Evolutionary conservation across 768 basidiomycete species (phyloP).

Genomic region (Pulveroboletus sp.): DNA sequence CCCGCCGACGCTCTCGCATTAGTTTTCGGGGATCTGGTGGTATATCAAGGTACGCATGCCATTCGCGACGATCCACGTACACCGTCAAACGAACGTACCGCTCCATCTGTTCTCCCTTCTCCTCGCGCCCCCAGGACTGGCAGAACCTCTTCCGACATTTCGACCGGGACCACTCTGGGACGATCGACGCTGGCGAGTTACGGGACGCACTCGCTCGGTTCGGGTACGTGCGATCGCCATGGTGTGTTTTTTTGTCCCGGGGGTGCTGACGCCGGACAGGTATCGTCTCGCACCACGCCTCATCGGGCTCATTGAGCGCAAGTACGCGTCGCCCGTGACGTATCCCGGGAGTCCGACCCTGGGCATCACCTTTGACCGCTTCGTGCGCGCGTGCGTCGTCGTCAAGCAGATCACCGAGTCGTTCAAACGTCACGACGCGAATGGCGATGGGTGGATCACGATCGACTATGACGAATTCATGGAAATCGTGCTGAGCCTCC

Average conservation of each 20-base stretch:
- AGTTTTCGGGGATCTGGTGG: slow-evolving; percentile 76
- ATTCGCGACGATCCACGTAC: neutral
- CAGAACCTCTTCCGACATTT: slow-evolving; percentile 80
- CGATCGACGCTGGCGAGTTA: slow-evolving; percentile 69
- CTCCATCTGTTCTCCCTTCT: neutral
- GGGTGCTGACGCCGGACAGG: slow-evolving; percentile 19
- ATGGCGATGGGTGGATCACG: slow-evolving; percentile 52
- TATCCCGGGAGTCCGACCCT: slow-evolving; percentile 33
- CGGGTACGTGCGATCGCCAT: slow-evolving; percentile 39
- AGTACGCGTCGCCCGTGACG: slow-evolving; percentile 55
- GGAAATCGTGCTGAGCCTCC: slow-evolving; percentile 43
- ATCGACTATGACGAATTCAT: slow-evolving; percentile 55
- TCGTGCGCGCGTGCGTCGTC: slow-evolving; percentile 81
- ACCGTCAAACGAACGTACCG: too few relatives aligned
- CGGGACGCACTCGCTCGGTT: slow-evolving; percentile 67
- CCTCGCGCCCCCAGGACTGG: slow-evolving; percentile 55
- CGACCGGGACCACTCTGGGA: slow-evolving; percentile 77
- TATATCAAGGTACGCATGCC: slow-evolving; percentile 54
- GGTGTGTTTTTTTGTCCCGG: too few relatives aligned
- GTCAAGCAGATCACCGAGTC: slow-evolving; percentile 73
- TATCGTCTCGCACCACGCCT: slow-evolving; percentile 67
- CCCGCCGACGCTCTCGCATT: neutral
- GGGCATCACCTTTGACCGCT: slow-evolving; percentile 82
- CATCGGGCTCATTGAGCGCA: slow-evolving; percentile 62
- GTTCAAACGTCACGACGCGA: slow-evolving; percentile 61